phyloP scores from a whole-genome alignment of 257 asterid species.

The Solanum rostratum region DNA sequence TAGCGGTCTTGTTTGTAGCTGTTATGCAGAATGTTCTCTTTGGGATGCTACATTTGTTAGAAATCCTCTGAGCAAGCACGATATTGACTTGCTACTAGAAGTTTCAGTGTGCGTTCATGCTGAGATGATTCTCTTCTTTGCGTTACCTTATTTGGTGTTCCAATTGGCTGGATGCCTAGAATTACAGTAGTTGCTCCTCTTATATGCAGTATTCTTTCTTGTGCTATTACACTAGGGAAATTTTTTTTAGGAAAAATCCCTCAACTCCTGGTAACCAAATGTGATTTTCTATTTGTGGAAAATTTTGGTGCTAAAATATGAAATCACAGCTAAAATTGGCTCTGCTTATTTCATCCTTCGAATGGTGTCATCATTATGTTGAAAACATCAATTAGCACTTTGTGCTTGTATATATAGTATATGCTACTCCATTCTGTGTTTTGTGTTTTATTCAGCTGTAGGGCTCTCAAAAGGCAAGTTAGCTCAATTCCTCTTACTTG shows the following conservation, averaged over 20 bases:
- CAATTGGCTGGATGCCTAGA: background rate
- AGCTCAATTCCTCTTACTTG: background rate
- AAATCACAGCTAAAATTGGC: background rate
- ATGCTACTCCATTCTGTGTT: background rate
- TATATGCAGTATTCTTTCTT: background rate
- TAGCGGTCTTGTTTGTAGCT: background rate
- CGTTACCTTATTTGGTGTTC: background rate
- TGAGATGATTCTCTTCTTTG: background rate
- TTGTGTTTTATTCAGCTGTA: background rate
- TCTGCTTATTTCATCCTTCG: background rate
- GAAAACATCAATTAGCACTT: background rate
- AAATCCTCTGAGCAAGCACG: background rate
- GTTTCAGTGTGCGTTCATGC: background rate
- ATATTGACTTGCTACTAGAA: background rate
- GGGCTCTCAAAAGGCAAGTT: background rate
- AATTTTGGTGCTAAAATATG: background rate
- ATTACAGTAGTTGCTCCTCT: background rate
- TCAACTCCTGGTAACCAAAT: background rate
- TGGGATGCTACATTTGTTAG: background rate
- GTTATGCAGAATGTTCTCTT: background rate
- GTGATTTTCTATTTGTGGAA: background rate
- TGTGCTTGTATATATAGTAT: background rate
- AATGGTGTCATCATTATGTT: background rate
- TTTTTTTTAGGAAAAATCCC: background rate
- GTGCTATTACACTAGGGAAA: background rate